Evolutionary conservation across 805 yeast species (phyloP).

Genomic region (Wickerhamiella occidentalis): DNA sequence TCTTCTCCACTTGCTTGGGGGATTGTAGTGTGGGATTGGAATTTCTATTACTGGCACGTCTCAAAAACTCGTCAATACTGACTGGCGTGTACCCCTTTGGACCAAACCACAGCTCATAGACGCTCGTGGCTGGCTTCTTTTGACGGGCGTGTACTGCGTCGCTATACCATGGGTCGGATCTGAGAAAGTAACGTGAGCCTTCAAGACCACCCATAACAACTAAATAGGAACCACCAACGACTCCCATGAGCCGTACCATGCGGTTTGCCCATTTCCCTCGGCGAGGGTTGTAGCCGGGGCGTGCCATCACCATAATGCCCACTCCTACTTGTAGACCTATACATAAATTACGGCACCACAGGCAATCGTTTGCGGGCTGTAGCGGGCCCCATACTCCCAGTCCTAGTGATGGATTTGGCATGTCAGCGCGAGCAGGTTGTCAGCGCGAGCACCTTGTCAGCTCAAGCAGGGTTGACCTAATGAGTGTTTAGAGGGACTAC

Average conservation of each 20-base stretch:
- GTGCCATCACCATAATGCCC: slow-evolving; percentile 1
- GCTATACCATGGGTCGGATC: slow-evolving; percentile 8
- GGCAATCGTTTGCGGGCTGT: slow-evolving; percentile 8
- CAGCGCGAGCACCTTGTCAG: too few relatives aligned
- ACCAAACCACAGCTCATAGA: slow-evolving; percentile 8
- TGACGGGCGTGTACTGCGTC: slow-evolving; percentile 6
- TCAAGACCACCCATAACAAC: slow-evolving; percentile 1
- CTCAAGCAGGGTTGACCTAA: too few relatives aligned
- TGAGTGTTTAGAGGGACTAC: too few relatives aligned
- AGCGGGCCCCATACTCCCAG: slow-evolving; percentile 10
- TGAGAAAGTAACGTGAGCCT: slow-evolving; percentile 1
- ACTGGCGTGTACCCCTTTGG: slow-evolving; percentile 2
- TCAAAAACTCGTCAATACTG: slow-evolving; percentile 3
- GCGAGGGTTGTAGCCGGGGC: slow-evolving; percentile 5
- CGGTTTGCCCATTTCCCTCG: slow-evolving; percentile 8
- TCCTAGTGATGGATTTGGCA: slow-evolving; percentile 8
- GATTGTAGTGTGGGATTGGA: not conserved
- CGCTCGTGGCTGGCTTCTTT: not conserved
- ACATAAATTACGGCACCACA: slow-evolving; percentile 9
- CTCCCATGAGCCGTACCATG: not conserved
- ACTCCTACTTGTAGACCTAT: slow-evolving; percentile 4
- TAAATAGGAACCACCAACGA: not conserved
- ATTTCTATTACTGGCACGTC: not conserved
- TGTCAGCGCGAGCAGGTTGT: not conserved
- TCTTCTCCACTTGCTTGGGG: not conserved